Percentiles rank a stretch among this genome's conserved stretches.
phyloP scores from a whole-genome alignment of 768 basidiomycete genomes.

The Tylopilus plumbeoviolaceoides region DNA sequence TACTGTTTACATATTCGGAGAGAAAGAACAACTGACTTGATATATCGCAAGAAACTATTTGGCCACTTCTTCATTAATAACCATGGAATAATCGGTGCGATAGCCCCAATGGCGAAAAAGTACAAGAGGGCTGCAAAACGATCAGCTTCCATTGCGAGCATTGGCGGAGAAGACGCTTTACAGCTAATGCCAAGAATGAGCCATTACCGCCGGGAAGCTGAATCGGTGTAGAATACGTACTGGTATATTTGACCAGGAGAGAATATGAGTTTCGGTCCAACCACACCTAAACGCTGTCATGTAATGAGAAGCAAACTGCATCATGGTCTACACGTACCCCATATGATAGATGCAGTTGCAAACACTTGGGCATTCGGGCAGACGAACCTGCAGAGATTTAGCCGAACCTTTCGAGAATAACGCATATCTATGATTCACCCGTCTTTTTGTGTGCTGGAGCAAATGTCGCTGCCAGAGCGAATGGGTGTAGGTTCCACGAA shows the following conservation, averaged over 20 bases:
- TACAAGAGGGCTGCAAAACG: constrained; percentile 46
- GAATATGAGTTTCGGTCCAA: constrained; percentile 61
- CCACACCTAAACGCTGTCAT: constrained; percentile 48
- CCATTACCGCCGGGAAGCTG: no score
- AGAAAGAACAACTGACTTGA: constrained; percentile 41
- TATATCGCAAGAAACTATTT: constrained; percentile 56
- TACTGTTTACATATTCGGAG: no score
- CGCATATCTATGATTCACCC: constrained; percentile 10
- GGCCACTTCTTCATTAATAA: constrained; percentile 60
- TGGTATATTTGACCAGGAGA: constrained; percentile 54
- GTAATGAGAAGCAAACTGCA: neutral
- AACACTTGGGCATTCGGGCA: constrained; percentile 53
- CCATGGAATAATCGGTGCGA: constrained; percentile 62
- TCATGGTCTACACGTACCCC: constrained; percentile 19
- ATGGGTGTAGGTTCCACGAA: neutral
- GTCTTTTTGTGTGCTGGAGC: constrained; percentile 41
- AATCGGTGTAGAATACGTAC: constrained; percentile 35
- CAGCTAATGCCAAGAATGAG: constrained; percentile 1
- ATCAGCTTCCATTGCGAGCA: constrained; percentile 19
- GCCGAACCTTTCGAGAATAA: neutral
- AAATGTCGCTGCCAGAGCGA: constrained; percentile 40
- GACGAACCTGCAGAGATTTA: constrained; percentile 34
- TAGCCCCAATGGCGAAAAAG: constrained; percentile 72
- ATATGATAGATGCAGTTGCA: constrained; percentile 55
- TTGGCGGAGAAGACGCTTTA: constrained; percentile 8